These are phyloP conservation scores for Gardenia jasminoides DNA, from an alignment of 257 asterid species.

Conservation along the genomic window DNA sequence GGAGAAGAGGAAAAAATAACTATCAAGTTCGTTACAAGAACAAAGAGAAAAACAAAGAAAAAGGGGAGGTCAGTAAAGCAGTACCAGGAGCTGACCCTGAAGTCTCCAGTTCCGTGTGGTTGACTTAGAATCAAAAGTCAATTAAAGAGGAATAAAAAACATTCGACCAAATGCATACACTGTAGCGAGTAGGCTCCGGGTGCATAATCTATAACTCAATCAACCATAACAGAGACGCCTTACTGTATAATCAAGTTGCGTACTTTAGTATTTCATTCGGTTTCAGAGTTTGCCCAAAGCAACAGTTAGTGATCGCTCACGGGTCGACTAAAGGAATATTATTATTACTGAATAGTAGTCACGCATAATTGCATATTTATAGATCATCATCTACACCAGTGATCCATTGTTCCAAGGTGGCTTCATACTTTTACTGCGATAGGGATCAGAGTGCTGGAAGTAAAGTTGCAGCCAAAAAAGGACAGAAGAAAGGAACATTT, in stretches of 20 bases:
- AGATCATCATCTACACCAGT: background rate
- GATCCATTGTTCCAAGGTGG: background rate
- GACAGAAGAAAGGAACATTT: background rate
- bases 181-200: background rate
- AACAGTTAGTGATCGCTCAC: background rate
- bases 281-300: background rate
- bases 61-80: background rate
- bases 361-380: background rate
- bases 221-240: background rate
- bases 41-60: background rate
- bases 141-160: background rate
- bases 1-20: background rate
- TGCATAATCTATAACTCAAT: background rate
- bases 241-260: background rate
- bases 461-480: background rate
- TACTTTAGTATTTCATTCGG: background rate
- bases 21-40: background rate
- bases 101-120: background rate
- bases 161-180: background rate
- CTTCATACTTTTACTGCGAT: background rate
- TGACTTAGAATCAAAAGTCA: background rate
- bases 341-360: no score
- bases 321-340: background rate
- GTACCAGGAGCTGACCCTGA: constrained; percentile 5
- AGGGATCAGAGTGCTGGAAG: background rate